Evolutionary conservation across 768 basidiomycete genomes (phyloP), one percentile per base, ranked within the genome.

Genomic region (Boletus coccyginus): DNA sequence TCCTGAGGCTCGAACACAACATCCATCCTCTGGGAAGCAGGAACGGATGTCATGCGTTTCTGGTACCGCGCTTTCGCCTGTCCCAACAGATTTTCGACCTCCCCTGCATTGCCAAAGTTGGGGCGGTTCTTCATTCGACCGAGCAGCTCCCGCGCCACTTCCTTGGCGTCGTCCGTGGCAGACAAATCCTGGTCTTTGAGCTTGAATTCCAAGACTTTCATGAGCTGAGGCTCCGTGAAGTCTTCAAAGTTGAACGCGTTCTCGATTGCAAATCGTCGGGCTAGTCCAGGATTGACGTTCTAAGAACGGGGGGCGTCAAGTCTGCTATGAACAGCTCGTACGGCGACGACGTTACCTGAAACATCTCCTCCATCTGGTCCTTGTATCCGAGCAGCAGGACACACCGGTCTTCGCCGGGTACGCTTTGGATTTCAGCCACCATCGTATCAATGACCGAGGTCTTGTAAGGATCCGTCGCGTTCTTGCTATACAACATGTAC

Each of bases 361-460:
- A 89, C 88, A 90, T 89, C 21, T 88, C 83, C 29, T 72, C 66
- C 79, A 89, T 88, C 61, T 88, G 75, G 1, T 81, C 75, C 53
- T 83, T 81, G 66, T 89, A 89, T 9, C 87, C 87, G 2, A 87
- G 64, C 29, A 89, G 66, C 33, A 89, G 72, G 1, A 89, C 84
- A 50, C 85, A 87, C 4, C 86, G 78, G 62, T 89, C 88, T 58
- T 89, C 87, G 0, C 87, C 86, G 0, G 84, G 84, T 0, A 78
- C 77, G 51, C 79, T 85, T 63, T 89, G 88, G 3, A 89, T 81
- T 66, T 89, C 88, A 0, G 87, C 86, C 0, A 89, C 87, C 42
- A 89, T 81, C 3, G 87, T 87, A 60, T 89, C 88, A 46, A 89
- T 85, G 40, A 89, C 88, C 1, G 86, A 77, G 6, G 83, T 86